Conservation (phyloP, 257 asterid genomes). For the Coffea eugenioides region DNA sequence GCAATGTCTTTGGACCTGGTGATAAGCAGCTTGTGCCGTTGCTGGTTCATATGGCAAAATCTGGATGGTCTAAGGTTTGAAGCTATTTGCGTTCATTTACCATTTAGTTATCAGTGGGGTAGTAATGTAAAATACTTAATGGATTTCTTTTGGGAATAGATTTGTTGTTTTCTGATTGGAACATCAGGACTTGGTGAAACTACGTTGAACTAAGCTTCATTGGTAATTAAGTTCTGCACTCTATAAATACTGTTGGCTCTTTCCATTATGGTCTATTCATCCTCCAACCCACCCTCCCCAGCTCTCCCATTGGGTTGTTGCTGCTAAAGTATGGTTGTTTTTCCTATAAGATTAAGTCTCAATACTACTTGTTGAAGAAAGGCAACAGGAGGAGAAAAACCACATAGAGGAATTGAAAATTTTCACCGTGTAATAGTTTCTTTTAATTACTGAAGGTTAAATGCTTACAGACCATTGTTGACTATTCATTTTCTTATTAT, state of each 20-base stretch:
- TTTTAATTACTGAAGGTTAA: background rate
- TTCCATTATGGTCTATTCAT: background rate
- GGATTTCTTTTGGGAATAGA: background rate
- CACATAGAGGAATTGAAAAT: background rate
- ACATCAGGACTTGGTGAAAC: background rate
- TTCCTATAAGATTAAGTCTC: background rate
- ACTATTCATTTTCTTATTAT: background rate
- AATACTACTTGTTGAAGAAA: background rate
- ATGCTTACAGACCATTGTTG: background rate
- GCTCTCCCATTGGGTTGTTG: background rate
- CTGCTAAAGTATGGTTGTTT: background rate
- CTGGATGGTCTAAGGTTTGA: slow-evolving; percentile 80
- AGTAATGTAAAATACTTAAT: background rate
- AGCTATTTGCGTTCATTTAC: slow-evolving; percentile 21
- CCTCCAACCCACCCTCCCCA: background rate
- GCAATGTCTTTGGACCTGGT: slow-evolving; percentile 87
- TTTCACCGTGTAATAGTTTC: background rate
- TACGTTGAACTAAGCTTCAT: background rate
- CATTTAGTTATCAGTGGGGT: background rate
- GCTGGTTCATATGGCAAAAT: slow-evolving; percentile 60
- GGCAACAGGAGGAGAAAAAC: background rate
- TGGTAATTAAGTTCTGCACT: background rate
- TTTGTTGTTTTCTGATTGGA: background rate
- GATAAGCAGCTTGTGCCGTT: slow-evolving; percentile 61
- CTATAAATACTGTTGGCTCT: background rate